These are phyloP conservation scores for Herpomyces periplanetae DNA, from an alignment of 2,329 filamentous ascomycete genomes.

Conservation along the genomic window DNA sequence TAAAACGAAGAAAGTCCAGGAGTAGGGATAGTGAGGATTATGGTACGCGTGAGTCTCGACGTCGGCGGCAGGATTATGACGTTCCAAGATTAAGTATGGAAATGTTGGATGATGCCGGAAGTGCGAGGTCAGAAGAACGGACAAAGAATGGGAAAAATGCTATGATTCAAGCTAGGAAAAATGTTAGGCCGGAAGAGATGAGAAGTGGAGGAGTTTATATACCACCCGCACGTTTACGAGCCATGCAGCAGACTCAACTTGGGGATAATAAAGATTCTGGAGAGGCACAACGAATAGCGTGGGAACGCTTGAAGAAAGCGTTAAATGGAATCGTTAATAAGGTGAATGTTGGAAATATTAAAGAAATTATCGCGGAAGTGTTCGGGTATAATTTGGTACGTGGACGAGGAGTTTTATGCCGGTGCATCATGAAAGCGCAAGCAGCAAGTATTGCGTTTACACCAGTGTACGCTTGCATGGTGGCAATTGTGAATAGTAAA, in stretches of 20 bases:
- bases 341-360: constrained; percentile 91
- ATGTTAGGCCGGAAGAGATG: too few relatives aligned
- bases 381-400: constrained; percentile 79
- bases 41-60: too few relatives aligned
- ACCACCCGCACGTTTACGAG: constrained; percentile 53
- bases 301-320: constrained; percentile 93
- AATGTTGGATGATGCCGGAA: too few relatives aligned
- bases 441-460: constrained; percentile 82
- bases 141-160: too few relatives aligned
- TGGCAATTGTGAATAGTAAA: constrained; percentile 86
- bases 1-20: too few relatives aligned
- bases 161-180: too few relatives aligned
- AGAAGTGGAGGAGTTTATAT: constrained; percentile 88
- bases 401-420: constrained; percentile 63
- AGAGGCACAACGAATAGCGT: constrained; percentile 94
- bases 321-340: constrained; percentile 98
- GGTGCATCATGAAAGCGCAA: constrained; percentile 94
- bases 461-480: constrained; percentile 79
- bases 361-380: constrained; percentile 74
- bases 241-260: constrained; percentile 78
- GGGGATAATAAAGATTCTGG: constrained; percentile 84
- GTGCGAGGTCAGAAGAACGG: too few relatives aligned
- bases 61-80: too few relatives aligned
- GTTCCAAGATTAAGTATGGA: too few relatives aligned
- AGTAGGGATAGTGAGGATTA: too few relatives aligned